phyloP scores from a whole-genome alignment of 257 asterid genomes.

The Nemophila menziesii region DNA sequence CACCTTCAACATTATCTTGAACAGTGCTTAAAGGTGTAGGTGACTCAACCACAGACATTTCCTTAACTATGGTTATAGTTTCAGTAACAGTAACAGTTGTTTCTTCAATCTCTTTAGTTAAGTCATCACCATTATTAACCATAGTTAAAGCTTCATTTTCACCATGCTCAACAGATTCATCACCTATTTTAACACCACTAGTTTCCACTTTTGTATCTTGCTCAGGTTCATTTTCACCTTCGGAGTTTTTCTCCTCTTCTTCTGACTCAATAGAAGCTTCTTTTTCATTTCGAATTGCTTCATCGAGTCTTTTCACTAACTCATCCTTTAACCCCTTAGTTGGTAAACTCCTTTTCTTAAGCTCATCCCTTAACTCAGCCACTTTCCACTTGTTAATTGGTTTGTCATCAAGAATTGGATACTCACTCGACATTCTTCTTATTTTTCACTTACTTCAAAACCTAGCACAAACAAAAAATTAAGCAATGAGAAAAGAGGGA shows the following conservation, averaged over 20 bases:
- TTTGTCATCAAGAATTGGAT: constrained; percentile 26
- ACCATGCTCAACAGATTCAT: constrained; percentile 4
- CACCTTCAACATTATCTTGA: neutral
- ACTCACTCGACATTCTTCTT: constrained; percentile 20
- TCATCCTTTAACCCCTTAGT: constrained; percentile 31
- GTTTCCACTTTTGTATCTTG: neutral
- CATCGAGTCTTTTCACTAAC: constrained; percentile 25
- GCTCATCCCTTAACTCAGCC: constrained; percentile 29
- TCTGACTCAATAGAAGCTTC: constrained; percentile 11
- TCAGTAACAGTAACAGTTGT: neutral
- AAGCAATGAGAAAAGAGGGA: neutral
- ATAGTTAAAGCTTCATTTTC: constrained; percentile 4
- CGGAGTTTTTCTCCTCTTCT: constrained; percentile 5
- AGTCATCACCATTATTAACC: too few relatives aligned
- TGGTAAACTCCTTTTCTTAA: constrained; percentile 23
- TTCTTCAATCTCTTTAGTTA: too few relatives aligned
- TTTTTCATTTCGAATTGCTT: constrained; percentile 20
- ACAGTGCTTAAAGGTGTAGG: neutral
- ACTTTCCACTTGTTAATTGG: constrained; percentile 38
- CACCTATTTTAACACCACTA: neutral
- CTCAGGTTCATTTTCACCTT: constrained; percentile 6
- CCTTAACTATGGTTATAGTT: neutral
- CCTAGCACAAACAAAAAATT: neutral
- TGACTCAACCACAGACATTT: neutral
- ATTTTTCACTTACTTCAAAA: constrained; percentile 1